Percentiles rank a stretch among this genome's conserved stretches.
phyloP scores from a whole-genome alignment of 2,329 filamentous ascomycete genomes.

The Alternaria longipes region DNA sequence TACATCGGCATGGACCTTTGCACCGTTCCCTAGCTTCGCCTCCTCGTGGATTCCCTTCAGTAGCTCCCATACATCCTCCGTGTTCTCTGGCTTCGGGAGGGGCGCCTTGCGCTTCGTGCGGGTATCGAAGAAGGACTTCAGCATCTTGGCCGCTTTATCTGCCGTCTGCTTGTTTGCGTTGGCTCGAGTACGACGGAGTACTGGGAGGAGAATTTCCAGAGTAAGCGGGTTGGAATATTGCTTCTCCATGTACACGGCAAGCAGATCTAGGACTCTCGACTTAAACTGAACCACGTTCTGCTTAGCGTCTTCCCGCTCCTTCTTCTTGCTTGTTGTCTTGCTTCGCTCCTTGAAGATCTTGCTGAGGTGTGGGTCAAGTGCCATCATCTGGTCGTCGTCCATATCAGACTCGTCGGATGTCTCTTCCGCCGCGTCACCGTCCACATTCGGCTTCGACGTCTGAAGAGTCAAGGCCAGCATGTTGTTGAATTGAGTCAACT shows the following conservation, averaged over 20 bases:
- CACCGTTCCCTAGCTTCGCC: conserved; percentile 67
- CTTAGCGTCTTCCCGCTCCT: conserved; percentile 86
- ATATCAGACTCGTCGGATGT: conserved; percentile 77
- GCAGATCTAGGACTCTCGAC: conserved; percentile 86
- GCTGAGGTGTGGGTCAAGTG: conserved; percentile 81
- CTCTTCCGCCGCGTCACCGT: conserved; percentile 69
- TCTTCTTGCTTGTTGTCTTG: conserved; percentile 73
- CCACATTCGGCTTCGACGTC: conserved; percentile 64
- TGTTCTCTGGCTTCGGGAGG: conserved; percentile 55
- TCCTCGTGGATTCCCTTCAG: conserved; percentile 75
- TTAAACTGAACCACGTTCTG: conserved; percentile 95
- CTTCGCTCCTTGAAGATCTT: conserved; percentile 84
- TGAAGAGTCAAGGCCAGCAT: conserved; percentile 81
- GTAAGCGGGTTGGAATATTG: conserved; percentile 74
- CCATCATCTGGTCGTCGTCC: conserved; percentile 96
- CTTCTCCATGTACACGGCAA: conserved; percentile 84
- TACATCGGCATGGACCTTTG: conserved; percentile 76
- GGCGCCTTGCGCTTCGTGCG: conserved; percentile 60
- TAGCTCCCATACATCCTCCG: conserved; percentile 62
- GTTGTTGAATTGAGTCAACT: conserved; percentile 72
- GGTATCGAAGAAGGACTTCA: conserved; percentile 76
- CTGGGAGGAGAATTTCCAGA: conserved; percentile 73
- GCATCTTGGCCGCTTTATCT: conserved; percentile 75
- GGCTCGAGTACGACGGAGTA: conserved; percentile 79
- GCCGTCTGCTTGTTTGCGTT: conserved; percentile 79